Evolutionary conservation across 495 filamentous ascomycete genomes (phyloP), one percentile per base, ranked within the genome.

Genomic region (Aspergillus coremiiformis): DNA sequence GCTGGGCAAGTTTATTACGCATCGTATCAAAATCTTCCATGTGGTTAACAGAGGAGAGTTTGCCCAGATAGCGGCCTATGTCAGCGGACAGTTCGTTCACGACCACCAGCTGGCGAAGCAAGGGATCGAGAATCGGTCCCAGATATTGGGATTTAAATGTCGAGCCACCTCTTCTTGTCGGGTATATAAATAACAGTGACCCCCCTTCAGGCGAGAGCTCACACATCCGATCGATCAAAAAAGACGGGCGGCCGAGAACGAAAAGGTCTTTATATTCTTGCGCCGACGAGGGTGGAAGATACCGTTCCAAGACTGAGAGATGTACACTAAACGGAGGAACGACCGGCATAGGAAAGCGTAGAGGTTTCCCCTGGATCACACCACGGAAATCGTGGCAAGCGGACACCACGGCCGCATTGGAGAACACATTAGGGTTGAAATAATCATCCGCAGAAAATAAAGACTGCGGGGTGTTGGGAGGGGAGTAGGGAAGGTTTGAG

Each of bases 281-380:
- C 4, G 59, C 52, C 5, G 80, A 79, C 1, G 79, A 72, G 12
- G 85, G 85, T 44, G 85, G 85, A 5, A 89, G 82, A 62, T 83
- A 88, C 5, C 85, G 82, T 63, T 89, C 85, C 7, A 88, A 69
- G 11, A 87, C 69, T 1, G 84, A 82, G 39, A 86, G 68, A 47
- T 85, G 76, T 21, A 87, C 74, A 37, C 75, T 85, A 39, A 72
- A 74, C 5, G 84, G 84, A 0, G 83, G 77, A 5, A 87, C 81
- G 48, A 86, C 75, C 6, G 81, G 81, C 56, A 79, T 74, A 7
- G 83, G 83, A 17, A 73, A 75, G 22, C 69, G 71, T 44, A 63
- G 64, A 49, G 64, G 52, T 27, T 59, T 73, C 44, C 65, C 46
- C 49, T 68, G 66, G 21, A 74, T 65, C 2, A 65, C 72, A 12